Base-by-base conservation (phyloP, 2,329 filamentous ascomycete species). In the Paecilomyces fulvus region DNA sequence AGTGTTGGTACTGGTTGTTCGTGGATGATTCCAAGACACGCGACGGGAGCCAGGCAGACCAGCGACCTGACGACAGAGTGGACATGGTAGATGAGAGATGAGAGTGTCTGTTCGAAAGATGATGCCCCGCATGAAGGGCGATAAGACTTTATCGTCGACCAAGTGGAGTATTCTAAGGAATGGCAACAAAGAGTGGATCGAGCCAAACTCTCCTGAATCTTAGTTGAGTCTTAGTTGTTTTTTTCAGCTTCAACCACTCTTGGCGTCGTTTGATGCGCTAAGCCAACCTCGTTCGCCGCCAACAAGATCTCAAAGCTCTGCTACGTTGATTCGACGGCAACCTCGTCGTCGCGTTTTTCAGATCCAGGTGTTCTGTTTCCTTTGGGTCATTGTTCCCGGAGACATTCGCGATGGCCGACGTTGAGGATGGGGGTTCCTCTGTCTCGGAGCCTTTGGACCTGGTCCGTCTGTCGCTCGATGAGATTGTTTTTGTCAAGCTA, bases 401-500 rank as follows among this genome's bases (percentile, higher is more conserved):
- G 55, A 17, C 6, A 48, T 55, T 56, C 59, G 59, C 62, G 59
- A 96, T 96, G 92, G 89, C 92, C 65, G 92, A 96, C 75, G 82
- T 80, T 61, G 89, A 88, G 70, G 88, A 91, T 70, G 84, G 86
- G 63, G 79, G 83, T 57, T 79, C 81, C 64, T 82, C 88, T 56
- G 88, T 91, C 56, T 86, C 92, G 54, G 92, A 99, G 78, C 92
- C 95, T 55, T 87, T 99, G 69, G 94, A 97, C 74, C 85, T 99
- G 48, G 94, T 99, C 64, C 90, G 92, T 65, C 84, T 99, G 56
- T 90, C 92, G 64, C 83, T 99, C 51, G 92, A 97, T 73, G 94
- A 99, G 75, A 85, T 94, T 50, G 94, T 99, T 53, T 95, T 96
- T 75, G 92, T 99, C 64, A 97, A 97, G 83, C 82, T 99, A 62